These are phyloP conservation scores for Debaryomyces subglobosus DNA, from an alignment of 1,139 yeast species.

Conservation along the genomic window DNA sequence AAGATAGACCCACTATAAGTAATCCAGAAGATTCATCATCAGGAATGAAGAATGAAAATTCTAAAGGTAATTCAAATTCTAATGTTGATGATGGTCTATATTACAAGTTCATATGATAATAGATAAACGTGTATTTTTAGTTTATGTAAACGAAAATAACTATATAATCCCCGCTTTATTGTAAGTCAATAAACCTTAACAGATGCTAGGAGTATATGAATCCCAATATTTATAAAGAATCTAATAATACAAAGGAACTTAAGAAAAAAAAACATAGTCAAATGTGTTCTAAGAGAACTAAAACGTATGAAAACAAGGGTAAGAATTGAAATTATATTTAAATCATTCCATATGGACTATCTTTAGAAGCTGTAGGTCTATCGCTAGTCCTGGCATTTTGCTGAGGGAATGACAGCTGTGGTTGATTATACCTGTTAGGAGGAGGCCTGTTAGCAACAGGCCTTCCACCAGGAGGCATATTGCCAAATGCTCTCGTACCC, in stretches of 20 bases:
- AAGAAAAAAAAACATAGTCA: neutral
- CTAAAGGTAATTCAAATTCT: neutral
- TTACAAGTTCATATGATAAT: neutral
- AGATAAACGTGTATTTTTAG: conserved; percentile 1
- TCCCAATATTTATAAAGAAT: neutral
- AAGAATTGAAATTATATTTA: conserved; percentile 1
- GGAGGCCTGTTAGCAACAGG: conserved; percentile 18
- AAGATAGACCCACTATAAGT: conserved; percentile 14
- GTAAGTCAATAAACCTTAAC: neutral
- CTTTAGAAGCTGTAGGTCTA: conserved; percentile 10
- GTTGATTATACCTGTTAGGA: conserved; percentile 12
- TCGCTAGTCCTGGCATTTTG: neutral
- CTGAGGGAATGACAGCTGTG: neutral
- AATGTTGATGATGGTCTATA: neutral
- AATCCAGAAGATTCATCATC: neutral
- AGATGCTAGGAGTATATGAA: neutral
- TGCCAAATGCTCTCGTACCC: conserved; percentile 1
- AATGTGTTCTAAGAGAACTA: neutral
- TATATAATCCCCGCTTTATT: neutral
- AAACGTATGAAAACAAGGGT: conserved; percentile 1
- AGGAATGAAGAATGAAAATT: neutral
- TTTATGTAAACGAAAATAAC: neutral
- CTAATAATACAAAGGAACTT: neutral
- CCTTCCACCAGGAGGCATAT: conserved; percentile 14
- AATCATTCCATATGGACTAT: conserved; percentile 14